Conservation (phyloP, 768 basidiomycete species). For the Rhodotorula toruloides region DNA sequence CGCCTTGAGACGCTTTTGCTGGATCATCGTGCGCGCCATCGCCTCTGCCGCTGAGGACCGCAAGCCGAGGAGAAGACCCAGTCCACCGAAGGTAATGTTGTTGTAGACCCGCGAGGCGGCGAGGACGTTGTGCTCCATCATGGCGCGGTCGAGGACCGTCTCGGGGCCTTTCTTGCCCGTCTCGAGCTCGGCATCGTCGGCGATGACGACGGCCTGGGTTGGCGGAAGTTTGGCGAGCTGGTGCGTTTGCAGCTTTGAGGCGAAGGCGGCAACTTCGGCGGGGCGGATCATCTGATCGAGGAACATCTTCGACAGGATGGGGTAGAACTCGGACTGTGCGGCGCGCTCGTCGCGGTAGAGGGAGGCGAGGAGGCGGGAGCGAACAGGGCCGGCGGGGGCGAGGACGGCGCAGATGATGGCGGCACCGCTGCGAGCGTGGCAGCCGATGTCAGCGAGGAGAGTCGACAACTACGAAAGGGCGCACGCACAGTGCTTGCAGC, state of each 20-base stretch:
- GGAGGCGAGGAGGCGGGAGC: slow-evolving; percentile 85
- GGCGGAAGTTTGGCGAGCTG: slow-evolving; percentile 88
- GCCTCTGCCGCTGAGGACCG: slow-evolving; percentile 90
- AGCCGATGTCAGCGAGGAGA: slow-evolving; percentile 7
- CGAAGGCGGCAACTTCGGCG: slow-evolving; percentile 82
- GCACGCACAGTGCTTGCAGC: slow-evolving; percentile 73
- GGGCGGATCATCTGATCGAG: slow-evolving; percentile 92
- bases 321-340: slow-evolving; percentile 67
- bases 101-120: slow-evolving; percentile 96
- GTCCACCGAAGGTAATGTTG: slow-evolving; percentile 91
- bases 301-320: slow-evolving; percentile 96
- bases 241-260: slow-evolving; percentile 77
- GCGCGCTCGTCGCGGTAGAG: slow-evolving; percentile 92
- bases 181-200: slow-evolving; percentile 52
- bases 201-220: slow-evolving; percentile 64
- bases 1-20: slow-evolving; percentile 80
- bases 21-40: slow-evolving; percentile 98
- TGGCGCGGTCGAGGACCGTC: slow-evolving; percentile 91
- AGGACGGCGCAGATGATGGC: slow-evolving; percentile 95
- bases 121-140: slow-evolving; percentile 97
- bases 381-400: slow-evolving; percentile 92
- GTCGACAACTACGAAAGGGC: not conserved
- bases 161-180: slow-evolving; percentile 74
- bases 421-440: slow-evolving; percentile 57
- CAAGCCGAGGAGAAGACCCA: slow-evolving; percentile 81